Evolutionary conservation across 805 yeast genomes (phyloP), one percentile per base, ranked within the genome.

Genomic region (Clavispora carvajalis): DNA sequence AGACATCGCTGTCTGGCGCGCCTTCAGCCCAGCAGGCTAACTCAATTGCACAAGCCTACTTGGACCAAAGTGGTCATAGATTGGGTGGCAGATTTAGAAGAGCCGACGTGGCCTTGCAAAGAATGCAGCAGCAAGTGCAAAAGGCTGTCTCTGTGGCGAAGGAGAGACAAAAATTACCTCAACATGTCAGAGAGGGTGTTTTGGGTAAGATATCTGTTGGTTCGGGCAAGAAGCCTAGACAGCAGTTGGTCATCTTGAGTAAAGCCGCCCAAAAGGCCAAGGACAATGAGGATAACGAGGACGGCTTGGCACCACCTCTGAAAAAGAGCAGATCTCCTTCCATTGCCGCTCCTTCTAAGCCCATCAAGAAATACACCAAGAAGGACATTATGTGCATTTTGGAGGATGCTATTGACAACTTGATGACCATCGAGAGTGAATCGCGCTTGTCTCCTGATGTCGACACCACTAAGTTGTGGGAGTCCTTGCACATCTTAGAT

Each of bases 61-160:
- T 89, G 58, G 93, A 87, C 55, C 95, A 85, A 59, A 82, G 95
- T 43, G 95, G 96, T 38, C 95, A 87, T 63, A 78, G 93, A 63
- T 69, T 86, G 41, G 95, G 95, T 53, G 95, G 95, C 38, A 79
- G 89, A 60, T 72, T 80, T 47, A 84, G 81, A 64, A 73, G 91
- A 60, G 91, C 90, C 7, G 95, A 87, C 62, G 80, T 88, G 49
- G 96, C 96, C 1, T 73, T 90, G 55, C 96, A 87, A 69, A 82
- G 97, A 72, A 87, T 93, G 96, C 97, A 91, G 67, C 96, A 89
- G 60, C 98, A 91, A 68, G 96, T 91, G 39, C 95, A 89, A 57
- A 87, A 85, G 55, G 98, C 98, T 12, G 97, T 91, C 13, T 85
- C 91, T 40, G 91, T 87, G 29, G 99, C 97, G 18, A 86, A 87